Evolutionary conservation across 192 early-diverging fungal species (phyloP), one percentile per base, ranked within the genome.

Genomic region (Linnemannia schmuckeri): DNA sequence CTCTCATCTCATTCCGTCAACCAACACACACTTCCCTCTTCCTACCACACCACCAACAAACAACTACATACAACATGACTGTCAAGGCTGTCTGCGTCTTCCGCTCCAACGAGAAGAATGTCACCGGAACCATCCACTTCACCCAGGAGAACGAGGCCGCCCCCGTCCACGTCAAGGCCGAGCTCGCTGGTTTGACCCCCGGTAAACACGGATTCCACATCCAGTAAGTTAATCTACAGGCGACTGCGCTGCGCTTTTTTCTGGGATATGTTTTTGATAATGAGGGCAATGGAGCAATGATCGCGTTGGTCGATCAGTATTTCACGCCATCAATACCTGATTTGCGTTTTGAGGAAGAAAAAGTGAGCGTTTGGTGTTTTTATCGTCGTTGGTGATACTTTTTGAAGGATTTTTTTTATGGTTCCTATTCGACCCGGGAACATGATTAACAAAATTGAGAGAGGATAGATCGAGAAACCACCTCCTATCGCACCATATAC

Each of bases 171-270:
- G 89, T 98, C 88, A 81, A 91, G 35, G 92, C 91, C 73, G 78
- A 89, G 47, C 68, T 97, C 79, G 75, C 80, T 63, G 95, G 95
- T 49, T 91, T 98, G 69, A 80, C 81, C 7, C 89, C 93, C 9
- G 96, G 96, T 71, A 87, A 93, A 72, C 96, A 96, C 90, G 97
- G 97, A 70, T 96, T 98, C 95, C 97, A 98, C 89, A 87, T 98
- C 78, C 97, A 98, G 88, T 89, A 89, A 83, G 85, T 83, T 46
- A 38, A 30, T 66, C 41, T 69, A 30, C 35, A 61, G 10, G 7
- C n/a, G 18, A 46, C 38, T 68, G 41, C 54, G 4, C 73, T 61
- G 44, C 22, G 20, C 78, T 68, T 78, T n/a, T 71, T 12, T 74
- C 55, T 61, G 37, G 20, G 57, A 12, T 66, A 3, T 41, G n/a